Percentiles rank a stretch among this genome's conserved stretches.
phyloP scores from a whole-genome alignment of 768 basidiomycete species.

The Lactarius deliciosus region DNA sequence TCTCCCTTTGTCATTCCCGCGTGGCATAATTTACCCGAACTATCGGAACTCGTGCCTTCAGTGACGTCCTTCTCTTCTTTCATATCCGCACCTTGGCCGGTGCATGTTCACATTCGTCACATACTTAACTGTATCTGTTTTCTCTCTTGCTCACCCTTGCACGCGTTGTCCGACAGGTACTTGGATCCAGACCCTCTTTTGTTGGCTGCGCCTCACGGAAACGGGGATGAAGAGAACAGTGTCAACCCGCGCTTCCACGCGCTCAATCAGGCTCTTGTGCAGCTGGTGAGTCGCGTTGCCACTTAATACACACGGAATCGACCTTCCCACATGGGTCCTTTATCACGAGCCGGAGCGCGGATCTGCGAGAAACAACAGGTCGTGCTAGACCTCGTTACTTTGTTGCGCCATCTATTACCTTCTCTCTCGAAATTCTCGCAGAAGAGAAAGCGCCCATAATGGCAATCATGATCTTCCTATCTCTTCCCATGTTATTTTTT shows the following conservation, averaged over 20 bases:
- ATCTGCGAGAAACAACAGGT: constrained; percentile 22
- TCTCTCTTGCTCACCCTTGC: constrained; percentile 16
- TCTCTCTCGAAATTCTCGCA: constrained; percentile 21
- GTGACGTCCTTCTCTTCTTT: constrained; percentile 29
- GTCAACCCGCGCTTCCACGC: constrained; percentile 85
- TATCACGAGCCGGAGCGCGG: constrained; percentile 13
- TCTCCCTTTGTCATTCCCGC: constrained; percentile 22
- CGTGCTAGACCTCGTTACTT: constrained; percentile 20
- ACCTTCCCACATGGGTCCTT: constrained; percentile 5
- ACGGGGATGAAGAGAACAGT: constrained; percentile 49
- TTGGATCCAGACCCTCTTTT: constrained; percentile 94
- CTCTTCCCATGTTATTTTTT: constrained; percentile 5
- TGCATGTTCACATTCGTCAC: constrained; percentile 19
- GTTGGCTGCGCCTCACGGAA: constrained; percentile 62
- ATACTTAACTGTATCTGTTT: constrained; percentile 26
- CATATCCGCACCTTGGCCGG: constrained; percentile 28
- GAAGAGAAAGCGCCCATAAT: constrained; percentile 1
- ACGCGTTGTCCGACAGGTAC: constrained; percentile 48
- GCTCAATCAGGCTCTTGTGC: constrained; percentile 92
- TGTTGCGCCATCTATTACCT: constrained; percentile 15
- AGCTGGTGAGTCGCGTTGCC: constrained; percentile 60
- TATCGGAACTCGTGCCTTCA: constrained; percentile 19
- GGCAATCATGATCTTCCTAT: constrained; percentile 12
- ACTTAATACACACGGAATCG: constrained; percentile 16
- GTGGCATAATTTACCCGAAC: constrained; percentile 22